A percentile compares a stretch with the other conserved stretches of the same genome.
phyloP scores from a whole-genome alignment of 2,329 filamentous ascomycete genomes.

The Berkeleyomyces basicola region DNA sequence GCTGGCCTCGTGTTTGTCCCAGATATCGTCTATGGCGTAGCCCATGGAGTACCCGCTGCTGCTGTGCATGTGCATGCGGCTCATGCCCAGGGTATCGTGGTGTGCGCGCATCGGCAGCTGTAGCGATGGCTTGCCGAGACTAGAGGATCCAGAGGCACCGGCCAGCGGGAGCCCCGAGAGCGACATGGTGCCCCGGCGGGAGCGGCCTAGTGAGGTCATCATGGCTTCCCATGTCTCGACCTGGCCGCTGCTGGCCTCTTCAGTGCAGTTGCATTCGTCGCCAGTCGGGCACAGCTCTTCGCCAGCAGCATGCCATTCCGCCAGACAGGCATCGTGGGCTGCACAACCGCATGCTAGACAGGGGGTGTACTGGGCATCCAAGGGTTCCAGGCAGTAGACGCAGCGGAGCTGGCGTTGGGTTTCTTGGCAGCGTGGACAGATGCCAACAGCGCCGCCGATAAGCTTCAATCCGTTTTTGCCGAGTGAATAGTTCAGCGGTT shows the following conservation, averaged over 20 bases:
- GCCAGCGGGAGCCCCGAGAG: slow-evolving; percentile 14
- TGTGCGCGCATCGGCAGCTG: neutral
- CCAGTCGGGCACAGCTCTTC: slow-evolving; percentile 44
- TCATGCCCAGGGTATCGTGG: neutral
- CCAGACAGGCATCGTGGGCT: slow-evolving; percentile 40
- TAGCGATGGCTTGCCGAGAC: slow-evolving; percentile 1
- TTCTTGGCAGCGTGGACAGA: slow-evolving; percentile 34
- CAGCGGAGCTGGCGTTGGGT: slow-evolving; percentile 42
- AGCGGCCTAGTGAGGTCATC: slow-evolving; percentile 24
- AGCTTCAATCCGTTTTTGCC: slow-evolving; percentile 21
- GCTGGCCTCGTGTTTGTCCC: neutral
- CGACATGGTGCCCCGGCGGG: slow-evolving; percentile 8
- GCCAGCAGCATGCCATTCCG: slow-evolving; percentile 40
- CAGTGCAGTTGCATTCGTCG: slow-evolving; percentile 46
- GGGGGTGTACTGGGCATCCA: slow-evolving; percentile 41
- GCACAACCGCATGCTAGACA: slow-evolving; percentile 48
- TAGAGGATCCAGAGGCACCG: neutral
- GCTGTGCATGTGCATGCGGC: neutral
- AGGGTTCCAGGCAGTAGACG: slow-evolving; percentile 44
- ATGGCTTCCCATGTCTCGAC: slow-evolving; percentile 46
- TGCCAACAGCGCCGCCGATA: slow-evolving; percentile 31
- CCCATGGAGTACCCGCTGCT: neutral
- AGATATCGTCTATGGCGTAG: slow-evolving; percentile 9
- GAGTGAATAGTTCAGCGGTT: slow-evolving; percentile 33
- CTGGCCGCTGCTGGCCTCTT: slow-evolving; percentile 38